Base-by-base conservation (phyloP, 2,329 filamentous ascomycete species). In the Fusarium sp. region DNA sequence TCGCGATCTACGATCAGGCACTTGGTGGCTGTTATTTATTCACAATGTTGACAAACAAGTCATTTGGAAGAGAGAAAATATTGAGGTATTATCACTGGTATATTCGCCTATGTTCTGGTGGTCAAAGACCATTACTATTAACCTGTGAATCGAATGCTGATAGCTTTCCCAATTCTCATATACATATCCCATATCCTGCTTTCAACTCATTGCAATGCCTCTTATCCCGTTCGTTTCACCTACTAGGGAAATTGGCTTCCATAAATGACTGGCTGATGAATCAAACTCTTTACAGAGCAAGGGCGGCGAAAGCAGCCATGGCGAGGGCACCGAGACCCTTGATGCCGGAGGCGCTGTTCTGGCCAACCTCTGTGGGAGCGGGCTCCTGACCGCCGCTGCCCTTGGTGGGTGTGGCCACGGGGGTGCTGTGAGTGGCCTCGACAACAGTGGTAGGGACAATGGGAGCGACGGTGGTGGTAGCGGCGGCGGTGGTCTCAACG, bases 241-340 rank as follows among this genome's bases (percentile, higher is more conserved):
- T 4, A n/a, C 53, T 50, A 25, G 45, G 61, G 44, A 22, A 44
- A 47, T 22, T 4, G 32, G 43, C 22, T 49, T 46, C 62, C 63
- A 51, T 62, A 45, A 53, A 24, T 50, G 50, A 60, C 16, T 50
- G 24, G 20, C 45, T 49, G 22, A 24, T 29, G 22, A 20, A 34
- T 32, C 25, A 32, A 57, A 20, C 46, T 20, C n/a, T 56, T 81
- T 81, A 82, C 78, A 82, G 78, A 69, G 80, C 79, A 68, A 81
- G 59, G 62, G 73, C 79, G 63, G 70, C 78, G 49, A 80, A 61
- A 50, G 71, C 77, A 50, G 77, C 70, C 69, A 80, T 73, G 73
- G 77, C 80, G 22, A 79, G 55, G 54, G 70, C 78, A n/a, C 78
- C 78, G 24, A 78, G 43, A 71, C 77, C 73, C 68, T 70, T 75